These are phyloP conservation scores for Ophiostoma perfectum DNA, from an alignment of 2,329 filamentous ascomycete genomes.

Conservation along the genomic window DNA sequence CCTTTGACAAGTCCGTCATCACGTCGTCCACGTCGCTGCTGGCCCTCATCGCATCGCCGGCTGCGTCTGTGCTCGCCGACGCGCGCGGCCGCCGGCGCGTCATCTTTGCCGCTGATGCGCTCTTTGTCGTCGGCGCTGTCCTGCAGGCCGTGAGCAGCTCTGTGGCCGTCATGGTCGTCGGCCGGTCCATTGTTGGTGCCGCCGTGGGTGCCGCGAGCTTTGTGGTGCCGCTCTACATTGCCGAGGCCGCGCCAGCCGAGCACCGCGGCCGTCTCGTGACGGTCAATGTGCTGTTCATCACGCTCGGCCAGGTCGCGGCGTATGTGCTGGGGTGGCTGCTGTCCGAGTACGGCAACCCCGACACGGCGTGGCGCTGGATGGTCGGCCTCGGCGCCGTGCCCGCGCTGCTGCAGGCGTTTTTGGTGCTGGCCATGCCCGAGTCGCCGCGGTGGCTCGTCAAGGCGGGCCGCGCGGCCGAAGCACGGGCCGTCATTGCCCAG, in stretches of 20 bases:
- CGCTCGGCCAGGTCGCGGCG: conserved; percentile 80
- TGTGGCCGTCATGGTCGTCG: conserved; percentile 60
- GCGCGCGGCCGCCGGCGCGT: conserved; percentile 56
- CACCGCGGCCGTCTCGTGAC: conserved; percentile 77
- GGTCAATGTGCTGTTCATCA: conserved; percentile 76
- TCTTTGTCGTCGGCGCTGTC: conserved; percentile 64
- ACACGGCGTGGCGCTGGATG: conserved; percentile 80
- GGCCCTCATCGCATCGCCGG: conserved; percentile 58
- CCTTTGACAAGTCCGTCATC: conserved; percentile 64
- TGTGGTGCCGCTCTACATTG: conserved; percentile 81
- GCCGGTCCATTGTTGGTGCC: conserved; percentile 63
- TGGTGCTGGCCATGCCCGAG: conserved; percentile 74
- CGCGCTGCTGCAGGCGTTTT: conserved; percentile 61
- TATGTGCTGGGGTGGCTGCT: conserved; percentile 80
- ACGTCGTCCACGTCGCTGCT: conserved; percentile 64
- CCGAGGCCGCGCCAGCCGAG: conserved; percentile 72
- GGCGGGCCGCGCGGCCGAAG: conserved; percentile 55
- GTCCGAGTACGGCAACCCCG: conserved; percentile 45
- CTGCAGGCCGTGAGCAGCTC: conserved; percentile 55
- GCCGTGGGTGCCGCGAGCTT: conserved; percentile 73
- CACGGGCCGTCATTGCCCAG: conserved; percentile 58
- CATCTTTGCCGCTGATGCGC: conserved; percentile 57
- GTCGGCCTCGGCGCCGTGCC: conserved; percentile 79
- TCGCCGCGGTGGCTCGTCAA: conserved; percentile 83
- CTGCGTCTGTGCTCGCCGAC: conserved; percentile 61